phyloP scores from a whole-genome alignment of 2,329 filamentous ascomycete genomes.

The Gliomastix tumulicola region DNA sequence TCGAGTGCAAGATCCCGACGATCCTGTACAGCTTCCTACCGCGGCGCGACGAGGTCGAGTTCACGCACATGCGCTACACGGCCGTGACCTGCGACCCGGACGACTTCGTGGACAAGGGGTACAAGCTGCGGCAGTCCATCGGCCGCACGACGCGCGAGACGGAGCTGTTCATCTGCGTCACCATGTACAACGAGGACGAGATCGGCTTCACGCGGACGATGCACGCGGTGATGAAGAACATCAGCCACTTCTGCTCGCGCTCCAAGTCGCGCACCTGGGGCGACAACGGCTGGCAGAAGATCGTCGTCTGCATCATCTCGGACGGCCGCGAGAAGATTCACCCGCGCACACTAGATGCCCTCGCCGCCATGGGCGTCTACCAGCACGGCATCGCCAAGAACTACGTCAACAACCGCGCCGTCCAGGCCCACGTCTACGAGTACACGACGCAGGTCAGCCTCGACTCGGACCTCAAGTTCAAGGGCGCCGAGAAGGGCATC shows the following conservation, averaged over 20 bases:
- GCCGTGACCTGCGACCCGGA: constrained; percentile 97
- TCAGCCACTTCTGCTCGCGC: constrained; percentile 90
- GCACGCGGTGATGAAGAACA: constrained; percentile 98
- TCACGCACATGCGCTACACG: constrained; percentile 98
- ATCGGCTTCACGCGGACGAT: constrained; percentile 95
- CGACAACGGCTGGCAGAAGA: constrained; percentile 97
- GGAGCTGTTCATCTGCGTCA: constrained; percentile 92
- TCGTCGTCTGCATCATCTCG: constrained; percentile 93
- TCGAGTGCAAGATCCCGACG: constrained; percentile 98
- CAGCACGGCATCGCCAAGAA: constrained; percentile 99
- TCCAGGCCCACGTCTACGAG: constrained; percentile 96
- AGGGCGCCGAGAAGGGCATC: constrained; percentile 97
- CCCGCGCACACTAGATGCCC: constrained; percentile 82
- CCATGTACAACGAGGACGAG: constrained; percentile 99
- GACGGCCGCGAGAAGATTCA: constrained; percentile 89
- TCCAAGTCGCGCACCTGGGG: constrained; percentile 94
- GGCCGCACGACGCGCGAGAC: constrained; percentile 80
- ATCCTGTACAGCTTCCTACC: constrained; percentile 97
- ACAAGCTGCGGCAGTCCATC: constrained; percentile 88
- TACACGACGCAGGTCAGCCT: constrained; percentile 98
- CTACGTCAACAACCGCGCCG: constrained; percentile 89
- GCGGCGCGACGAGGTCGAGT: constrained; percentile 85
- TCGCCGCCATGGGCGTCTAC: constrained; percentile 96
- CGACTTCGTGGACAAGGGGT: constrained; percentile 82
- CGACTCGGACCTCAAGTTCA: constrained; percentile 94